A percentile compares a stretch with the other conserved stretches of the same genome.
Conservation (phyloP, 2,329 filamentous ascomycete genomes). For the Alternaria conjuncta region DNA sequence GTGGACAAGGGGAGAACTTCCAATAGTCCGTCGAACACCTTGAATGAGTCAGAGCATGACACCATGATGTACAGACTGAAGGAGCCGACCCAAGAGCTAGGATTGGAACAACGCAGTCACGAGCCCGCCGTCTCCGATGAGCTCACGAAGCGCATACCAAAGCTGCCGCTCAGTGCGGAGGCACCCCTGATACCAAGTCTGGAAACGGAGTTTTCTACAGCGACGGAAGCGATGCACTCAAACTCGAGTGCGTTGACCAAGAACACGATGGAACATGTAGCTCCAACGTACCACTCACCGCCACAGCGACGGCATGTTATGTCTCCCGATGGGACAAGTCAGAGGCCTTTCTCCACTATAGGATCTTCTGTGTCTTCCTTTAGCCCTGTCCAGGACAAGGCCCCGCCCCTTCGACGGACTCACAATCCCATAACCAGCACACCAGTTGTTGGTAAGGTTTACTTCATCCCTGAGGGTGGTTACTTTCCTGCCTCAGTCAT, state of each 20-base stretch:
- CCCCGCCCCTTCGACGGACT: background rate
- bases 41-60: background rate
- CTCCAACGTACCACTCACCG: background rate
- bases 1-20: background rate
- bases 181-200: background rate
- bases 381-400: background rate
- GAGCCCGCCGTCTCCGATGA: background rate
- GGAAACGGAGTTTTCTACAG: background rate
- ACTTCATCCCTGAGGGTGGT: slow-evolving; percentile 15
- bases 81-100: background rate
- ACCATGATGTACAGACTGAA: background rate
- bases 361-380: background rate
- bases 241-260: background rate
- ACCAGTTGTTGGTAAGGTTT: slow-evolving; percentile 12
- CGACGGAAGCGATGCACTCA: background rate
- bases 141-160: background rate
- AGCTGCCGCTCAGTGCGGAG: background rate
- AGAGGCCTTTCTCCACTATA: background rate
- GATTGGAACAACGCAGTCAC: background rate
- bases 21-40: background rate
- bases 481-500: slow-evolving; percentile 17
- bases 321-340: background rate
- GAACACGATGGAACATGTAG: background rate
- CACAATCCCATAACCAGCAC: background rate
- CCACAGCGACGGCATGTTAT: background rate